Evolutionary conservation across 2,329 filamentous ascomycete genomes (phyloP).

Genomic region (Didymella pinodella): DNA sequence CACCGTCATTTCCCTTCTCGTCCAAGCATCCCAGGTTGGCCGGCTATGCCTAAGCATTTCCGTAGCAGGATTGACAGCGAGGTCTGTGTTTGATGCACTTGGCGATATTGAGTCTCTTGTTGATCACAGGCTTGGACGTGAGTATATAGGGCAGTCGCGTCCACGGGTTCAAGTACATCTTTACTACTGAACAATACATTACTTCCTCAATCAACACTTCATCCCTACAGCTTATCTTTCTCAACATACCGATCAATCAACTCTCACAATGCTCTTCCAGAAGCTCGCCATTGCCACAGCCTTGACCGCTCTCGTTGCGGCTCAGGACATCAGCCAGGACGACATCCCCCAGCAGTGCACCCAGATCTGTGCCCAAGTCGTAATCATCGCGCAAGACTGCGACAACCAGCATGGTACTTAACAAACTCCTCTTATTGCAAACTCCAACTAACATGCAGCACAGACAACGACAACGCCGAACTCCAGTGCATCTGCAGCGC

Average conservation of each 20-base stretch:
- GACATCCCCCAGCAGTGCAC: slow-evolving; percentile 43
- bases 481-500: slow-evolving; percentile 43
- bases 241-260: background rate
- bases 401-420: slow-evolving; percentile 34
- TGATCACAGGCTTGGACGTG: slow-evolving; percentile 3
- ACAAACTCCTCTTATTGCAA: background rate
- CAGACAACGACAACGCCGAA: slow-evolving; percentile 35
- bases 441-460: background rate
- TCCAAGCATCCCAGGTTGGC: slow-evolving; percentile 9
- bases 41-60: slow-evolving; percentile 3
- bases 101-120: background rate
- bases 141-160: slow-evolving; percentile 12
- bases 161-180: background rate
- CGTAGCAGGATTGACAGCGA: background rate
- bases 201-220: background rate
- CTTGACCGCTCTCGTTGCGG: slow-evolving; percentile 31
- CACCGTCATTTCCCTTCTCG: slow-evolving; percentile 8
- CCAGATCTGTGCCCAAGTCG: slow-evolving; percentile 37
- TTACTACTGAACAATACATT: background rate
- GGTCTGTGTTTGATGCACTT: slow-evolving; percentile 2
- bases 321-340: slow-evolving; percentile 41
- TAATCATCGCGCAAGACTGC: slow-evolving; percentile 35
- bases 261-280: slow-evolving; percentile 33
- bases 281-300: slow-evolving; percentile 36
- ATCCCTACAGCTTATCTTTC: background rate